Evolutionary conservation across 2,329 filamentous ascomycete genomes (phyloP).

Genomic region (Meredithiella fracta): DNA sequence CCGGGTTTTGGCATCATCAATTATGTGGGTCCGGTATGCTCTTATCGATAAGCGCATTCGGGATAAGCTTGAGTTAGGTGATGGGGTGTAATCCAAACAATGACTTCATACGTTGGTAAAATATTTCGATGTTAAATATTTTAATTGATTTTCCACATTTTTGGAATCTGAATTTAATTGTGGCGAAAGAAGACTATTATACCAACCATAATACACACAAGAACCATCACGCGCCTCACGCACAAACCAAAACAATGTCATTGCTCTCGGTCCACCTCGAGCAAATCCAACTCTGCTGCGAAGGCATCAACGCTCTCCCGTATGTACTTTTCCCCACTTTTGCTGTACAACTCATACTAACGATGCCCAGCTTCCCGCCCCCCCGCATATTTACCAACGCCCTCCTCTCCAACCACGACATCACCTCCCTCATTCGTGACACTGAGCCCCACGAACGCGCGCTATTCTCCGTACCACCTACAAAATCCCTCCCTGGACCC

Average conservation of each 20-base stretch:
- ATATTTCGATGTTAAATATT: neutral
- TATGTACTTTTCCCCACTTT: slow-evolving; percentile 28
- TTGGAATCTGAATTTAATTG: neutral
- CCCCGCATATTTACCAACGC: slow-evolving; percentile 96
- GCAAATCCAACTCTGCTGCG: slow-evolving; percentile 60
- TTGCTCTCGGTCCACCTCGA: slow-evolving; percentile 55
- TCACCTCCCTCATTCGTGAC: slow-evolving; percentile 85
- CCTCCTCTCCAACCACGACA: slow-evolving; percentile 73
- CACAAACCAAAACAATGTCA: slow-evolving; percentile 36
- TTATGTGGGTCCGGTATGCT: neutral
- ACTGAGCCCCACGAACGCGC: slow-evolving; percentile 89
- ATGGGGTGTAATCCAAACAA: too few relatives aligned
- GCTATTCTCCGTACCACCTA: slow-evolving; percentile 74
- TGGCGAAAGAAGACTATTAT: neutral
- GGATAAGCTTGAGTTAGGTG: neutral
- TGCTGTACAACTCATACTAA: neutral
- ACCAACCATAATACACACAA: neutral
- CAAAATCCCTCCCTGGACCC: slow-evolving; percentile 28
- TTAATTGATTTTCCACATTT: neutral
- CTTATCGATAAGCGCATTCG: slow-evolving; percentile 8
- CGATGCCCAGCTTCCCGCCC: slow-evolving; percentile 46
- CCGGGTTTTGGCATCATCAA: too few relatives aligned
- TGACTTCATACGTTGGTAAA: too few relatives aligned
- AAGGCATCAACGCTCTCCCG: slow-evolving; percentile 60
- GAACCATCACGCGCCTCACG: neutral